Evolutionary conservation across 2,329 filamentous ascomycete genomes (phyloP).

Genomic region (Botrytis hyacinthi): DNA sequence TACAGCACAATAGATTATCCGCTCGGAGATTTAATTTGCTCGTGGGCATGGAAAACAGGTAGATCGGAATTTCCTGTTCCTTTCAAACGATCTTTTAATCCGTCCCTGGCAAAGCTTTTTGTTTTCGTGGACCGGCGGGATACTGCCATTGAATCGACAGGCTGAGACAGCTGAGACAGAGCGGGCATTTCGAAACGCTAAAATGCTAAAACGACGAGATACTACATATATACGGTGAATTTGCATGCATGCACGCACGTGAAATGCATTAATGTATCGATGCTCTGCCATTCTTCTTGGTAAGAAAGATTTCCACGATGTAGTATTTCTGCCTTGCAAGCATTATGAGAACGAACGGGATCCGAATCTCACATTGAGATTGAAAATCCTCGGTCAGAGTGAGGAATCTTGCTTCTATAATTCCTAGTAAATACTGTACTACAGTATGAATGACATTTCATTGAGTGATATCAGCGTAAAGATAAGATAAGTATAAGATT

Average conservation of each 20-base stretch:
- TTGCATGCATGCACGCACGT: not conserved
- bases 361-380: not conserved
- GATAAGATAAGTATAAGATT: conserved; percentile 1
- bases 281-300: not conserved
- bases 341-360: not conserved
- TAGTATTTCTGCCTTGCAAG: not conserved
- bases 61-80: not conserved
- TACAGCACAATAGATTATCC: not conserved
- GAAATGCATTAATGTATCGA: not conserved
- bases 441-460: not conserved
- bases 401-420: not conserved
- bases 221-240: conserved; percentile 7
- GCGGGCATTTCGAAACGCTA: not conserved
- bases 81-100: not conserved
- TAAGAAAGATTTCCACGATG: not conserved
- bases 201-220: conserved; percentile 5
- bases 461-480: not conserved
- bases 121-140: not conserved
- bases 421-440: not conserved
- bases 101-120: not conserved
- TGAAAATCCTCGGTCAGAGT: not conserved
- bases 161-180: not conserved
- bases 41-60: not conserved
- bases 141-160: not conserved
- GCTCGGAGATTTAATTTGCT: not conserved